Percentiles rank a stretch among this genome's conserved stretches.
phyloP scores from a whole-genome alignment of 1,284 basidiomycete species.

The Irpex sp. region DNA sequence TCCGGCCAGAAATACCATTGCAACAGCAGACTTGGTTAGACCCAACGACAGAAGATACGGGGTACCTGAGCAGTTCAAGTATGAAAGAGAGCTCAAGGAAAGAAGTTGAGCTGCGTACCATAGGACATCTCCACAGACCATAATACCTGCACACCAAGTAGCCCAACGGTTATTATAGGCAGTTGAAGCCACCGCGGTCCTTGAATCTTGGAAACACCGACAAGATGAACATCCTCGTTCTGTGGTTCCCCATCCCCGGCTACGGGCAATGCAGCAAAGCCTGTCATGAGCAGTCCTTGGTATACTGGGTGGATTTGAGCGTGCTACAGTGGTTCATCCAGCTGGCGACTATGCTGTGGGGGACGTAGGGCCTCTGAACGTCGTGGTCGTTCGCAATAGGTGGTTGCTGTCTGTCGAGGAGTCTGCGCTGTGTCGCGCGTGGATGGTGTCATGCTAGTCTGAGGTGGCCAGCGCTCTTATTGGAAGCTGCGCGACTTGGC shows the following conservation, averaged over 20 bases:
- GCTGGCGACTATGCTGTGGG: background rate
- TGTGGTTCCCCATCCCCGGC: conserved; percentile 31
- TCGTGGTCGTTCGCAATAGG: background rate
- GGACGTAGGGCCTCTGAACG: background rate
- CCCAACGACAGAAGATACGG: conserved; percentile 92
- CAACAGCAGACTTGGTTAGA: conserved; percentile 83
- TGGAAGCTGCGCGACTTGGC: background rate
- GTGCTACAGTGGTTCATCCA: background rate
- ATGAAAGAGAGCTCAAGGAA: background rate
- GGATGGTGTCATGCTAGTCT: background rate
- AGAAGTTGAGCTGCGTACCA: conserved; percentile 40
- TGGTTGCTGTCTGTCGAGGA: background rate
- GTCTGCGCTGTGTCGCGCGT: background rate
- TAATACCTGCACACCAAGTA: conserved; percentile 81
- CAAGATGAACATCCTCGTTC: conserved; percentile 39
- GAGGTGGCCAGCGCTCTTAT: background rate
- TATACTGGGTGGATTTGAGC: background rate
- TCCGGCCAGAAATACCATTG: conserved; percentile 92
- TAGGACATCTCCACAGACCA: conserved; percentile 95
- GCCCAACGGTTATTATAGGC: conserved; percentile 72
- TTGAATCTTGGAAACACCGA: conserved; percentile 50
- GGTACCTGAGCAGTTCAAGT: conserved; percentile 45
- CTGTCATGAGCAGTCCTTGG: conserved; percentile 36
- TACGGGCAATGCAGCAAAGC: conserved; percentile 38
- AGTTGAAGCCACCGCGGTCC: conserved; percentile 63